Percentiles rank a stretch among this genome's conserved stretches.
Conservation (phyloP, 1,284 basidiomycete species). For the Ceratobasidium sp. region DNA sequence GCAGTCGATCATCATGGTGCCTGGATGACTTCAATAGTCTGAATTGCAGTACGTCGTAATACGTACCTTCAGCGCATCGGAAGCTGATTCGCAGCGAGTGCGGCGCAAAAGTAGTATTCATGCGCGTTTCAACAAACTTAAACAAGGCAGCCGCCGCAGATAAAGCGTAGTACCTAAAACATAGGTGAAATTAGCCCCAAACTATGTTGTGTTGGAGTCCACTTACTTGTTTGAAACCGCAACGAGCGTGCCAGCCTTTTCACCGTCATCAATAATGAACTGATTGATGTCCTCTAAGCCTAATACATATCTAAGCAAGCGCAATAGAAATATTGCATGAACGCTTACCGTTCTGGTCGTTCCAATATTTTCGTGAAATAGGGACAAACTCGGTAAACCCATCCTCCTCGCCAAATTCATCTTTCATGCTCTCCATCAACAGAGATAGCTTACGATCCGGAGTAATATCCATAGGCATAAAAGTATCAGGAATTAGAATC, state of each 20-base stretch:
- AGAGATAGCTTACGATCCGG: slow-evolving; percentile 60
- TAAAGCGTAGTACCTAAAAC: slow-evolving; percentile 81
- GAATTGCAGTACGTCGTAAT: not conserved
- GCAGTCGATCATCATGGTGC: slow-evolving; percentile 92
- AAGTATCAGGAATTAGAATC: slow-evolving; percentile 83
- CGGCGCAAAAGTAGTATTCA: slow-evolving; percentile 75
- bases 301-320: slow-evolving; percentile 55
- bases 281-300: slow-evolving; percentile 81
- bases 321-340: slow-evolving; percentile 47
- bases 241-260: slow-evolving; percentile 77
- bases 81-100: slow-evolving; percentile 83
- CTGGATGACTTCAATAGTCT: slow-evolving; percentile 54
- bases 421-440: slow-evolving; percentile 75
- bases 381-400: slow-evolving; percentile 63
- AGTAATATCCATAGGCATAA: slow-evolving; percentile 65
- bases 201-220: not conserved
- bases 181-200: not conserved
- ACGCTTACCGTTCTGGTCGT: slow-evolving; percentile 73
- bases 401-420: slow-evolving; percentile 75
- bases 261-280: slow-evolving; percentile 78
- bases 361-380: slow-evolving; percentile 83
- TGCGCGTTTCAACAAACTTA: slow-evolving; percentile 74
- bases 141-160: slow-evolving; percentile 87
- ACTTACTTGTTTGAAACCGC: slow-evolving; percentile 79
- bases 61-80: slow-evolving; percentile 69